Evolutionary conservation across 805 yeast genomes (phyloP), one percentile per base, ranked within the genome.

Genomic region (Candida dendrica): DNA sequence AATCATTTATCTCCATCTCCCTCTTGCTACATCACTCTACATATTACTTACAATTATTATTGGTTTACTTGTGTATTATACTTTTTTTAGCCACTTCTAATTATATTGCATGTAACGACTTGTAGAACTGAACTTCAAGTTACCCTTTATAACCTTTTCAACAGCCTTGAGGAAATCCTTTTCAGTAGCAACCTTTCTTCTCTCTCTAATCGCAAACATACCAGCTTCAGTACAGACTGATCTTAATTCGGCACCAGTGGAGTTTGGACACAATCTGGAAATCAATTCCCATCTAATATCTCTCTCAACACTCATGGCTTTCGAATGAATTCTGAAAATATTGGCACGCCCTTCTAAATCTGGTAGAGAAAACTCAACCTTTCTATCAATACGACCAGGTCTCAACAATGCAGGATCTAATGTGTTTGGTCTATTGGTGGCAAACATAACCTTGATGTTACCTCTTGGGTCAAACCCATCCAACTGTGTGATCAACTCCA

Each of bases 141-240:
- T 91, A 56, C 98, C 98, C 75, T 91, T 93, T 59, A 93, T 93
- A 46, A 93, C 99, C 73, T 93, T 93, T 57, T 93, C 98, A 37
- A 93, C 99, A 29, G 98, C 96, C 53, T 91, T 89, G 56, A 93
- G 71, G 74, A 93, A 93, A 65, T 93, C 99, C 73, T 93, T 93
- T 64, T 93, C 99, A 22, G 95, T 84, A 32, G 98, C 98, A 35
- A 93, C 96, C 71, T 93, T 93, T 70, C 98, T 79, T 66, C 99
- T 81, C 16, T 98, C 96, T 57, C 99, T 80, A 42, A 93, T 93
- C 36, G 99, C 98, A 72, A 90, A 93, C 98, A 93, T 93, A 56
- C 99, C 99, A 3, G 98, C 98, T 65, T 93, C 99, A 1, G 98
- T 93, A 65, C 98, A 93, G 15, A 93, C 98, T 6, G 98, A 91